Evolutionary conservation across 306 rosid species (phyloP).

Genomic region (Glycine tomentella): DNA sequence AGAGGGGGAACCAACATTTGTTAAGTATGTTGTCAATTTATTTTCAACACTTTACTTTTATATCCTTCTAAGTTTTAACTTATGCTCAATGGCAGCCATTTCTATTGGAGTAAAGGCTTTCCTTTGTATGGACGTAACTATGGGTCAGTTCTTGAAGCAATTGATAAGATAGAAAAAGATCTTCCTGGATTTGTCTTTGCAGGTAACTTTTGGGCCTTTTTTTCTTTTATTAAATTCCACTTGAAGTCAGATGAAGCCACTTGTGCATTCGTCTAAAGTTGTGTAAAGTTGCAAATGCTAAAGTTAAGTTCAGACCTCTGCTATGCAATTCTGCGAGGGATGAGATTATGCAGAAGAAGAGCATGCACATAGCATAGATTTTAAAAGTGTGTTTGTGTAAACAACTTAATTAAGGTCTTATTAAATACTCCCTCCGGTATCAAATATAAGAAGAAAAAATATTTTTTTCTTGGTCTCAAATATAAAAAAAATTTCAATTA

Average conservation of each 20-base stretch:
- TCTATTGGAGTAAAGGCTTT: slow-evolving; percentile 89
- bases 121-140: slow-evolving; percentile 85
- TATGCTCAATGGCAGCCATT: slow-evolving; percentile 71
- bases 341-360: slow-evolving; percentile 3
- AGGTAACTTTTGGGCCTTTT: slow-evolving; percentile 56
- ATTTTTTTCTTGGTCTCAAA: no score
- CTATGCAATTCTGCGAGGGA: background rate
- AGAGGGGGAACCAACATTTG: slow-evolving; percentile 84
- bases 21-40: slow-evolving; percentile 65
- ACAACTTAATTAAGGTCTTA: background rate
- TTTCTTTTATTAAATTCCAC: background rate
- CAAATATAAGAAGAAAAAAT: no score
- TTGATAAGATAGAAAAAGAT: slow-evolving; percentile 79
- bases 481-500: no score
- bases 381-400: background rate
- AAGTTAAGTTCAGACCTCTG: slow-evolving; percentile 5
- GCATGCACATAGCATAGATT: background rate
- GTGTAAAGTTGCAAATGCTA: background rate
- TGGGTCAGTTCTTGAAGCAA: slow-evolving; percentile 81
- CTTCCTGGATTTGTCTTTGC: slow-evolving; percentile 95
- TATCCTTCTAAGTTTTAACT: slow-evolving; percentile 33
- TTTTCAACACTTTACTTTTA: slow-evolving; percentile 29
- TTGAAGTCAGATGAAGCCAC: slow-evolving; percentile 5
- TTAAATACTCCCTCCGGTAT: background rate
- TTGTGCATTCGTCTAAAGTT: slow-evolving; percentile 12